Percentiles rank a stretch among this genome's conserved stretches.
phyloP scores from a whole-genome alignment of 2,329 filamentous ascomycete genomes.

The Penicillium sp. region DNA sequence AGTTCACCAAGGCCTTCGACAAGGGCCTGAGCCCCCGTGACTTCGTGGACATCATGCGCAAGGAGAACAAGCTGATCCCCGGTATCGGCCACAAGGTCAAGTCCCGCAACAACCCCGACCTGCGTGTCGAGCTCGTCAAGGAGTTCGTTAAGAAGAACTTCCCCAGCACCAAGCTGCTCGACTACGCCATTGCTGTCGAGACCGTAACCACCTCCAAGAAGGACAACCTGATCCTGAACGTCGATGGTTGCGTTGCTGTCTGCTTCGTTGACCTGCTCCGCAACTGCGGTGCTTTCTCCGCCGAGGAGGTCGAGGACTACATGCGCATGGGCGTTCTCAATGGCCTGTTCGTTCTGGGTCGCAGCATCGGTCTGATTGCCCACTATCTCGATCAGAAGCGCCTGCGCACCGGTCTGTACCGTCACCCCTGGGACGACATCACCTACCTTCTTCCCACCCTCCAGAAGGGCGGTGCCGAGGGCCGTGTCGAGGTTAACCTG shows the following conservation, averaged over 20 bases:
- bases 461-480: conserved; percentile 68
- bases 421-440: conserved; percentile 98
- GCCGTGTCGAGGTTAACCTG: conserved; percentile 83
- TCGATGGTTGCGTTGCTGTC: conserved; percentile 95
- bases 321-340: conserved; percentile 98
- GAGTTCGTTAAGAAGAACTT: conserved; percentile 98
- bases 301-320: conserved; percentile 98
- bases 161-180: conserved; percentile 95
- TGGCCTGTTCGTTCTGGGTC: conserved; percentile 96
- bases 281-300: conserved; percentile 94
- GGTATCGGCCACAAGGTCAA: conserved; percentile 99
- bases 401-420: conserved; percentile 95
- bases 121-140: conserved; percentile 98
- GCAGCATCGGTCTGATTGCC: conserved; percentile 97
- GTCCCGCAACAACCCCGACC: conserved; percentile 99
- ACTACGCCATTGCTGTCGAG: conserved; percentile 97
- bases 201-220: conserved; percentile 99
- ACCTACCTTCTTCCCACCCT: conserved; percentile 87
- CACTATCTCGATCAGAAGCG: conserved; percentile 99
- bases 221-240: conserved; percentile 99
- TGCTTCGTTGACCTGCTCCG: conserved; percentile 97
- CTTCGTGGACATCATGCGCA: conserved; percentile 98
- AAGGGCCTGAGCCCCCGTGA: conserved; percentile 97
- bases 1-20: conserved; percentile 97
- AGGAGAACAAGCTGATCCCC: conserved; percentile 99